phyloP scores from a whole-genome alignment of 2,329 filamentous ascomycete genomes.

The Magnaporthiopsis incrustans region DNA sequence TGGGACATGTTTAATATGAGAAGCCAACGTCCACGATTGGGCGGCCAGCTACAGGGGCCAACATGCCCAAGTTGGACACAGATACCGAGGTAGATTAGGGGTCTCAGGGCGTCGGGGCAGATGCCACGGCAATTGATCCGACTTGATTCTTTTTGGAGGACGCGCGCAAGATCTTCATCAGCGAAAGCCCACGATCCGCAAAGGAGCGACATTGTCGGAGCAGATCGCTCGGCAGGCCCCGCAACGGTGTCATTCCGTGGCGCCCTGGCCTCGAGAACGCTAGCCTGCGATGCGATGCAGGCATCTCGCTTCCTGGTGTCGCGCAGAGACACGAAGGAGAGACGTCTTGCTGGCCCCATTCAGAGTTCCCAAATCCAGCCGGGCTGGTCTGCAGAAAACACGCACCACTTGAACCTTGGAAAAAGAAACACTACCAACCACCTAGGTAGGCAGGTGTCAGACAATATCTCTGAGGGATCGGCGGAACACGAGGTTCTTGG shows the following conservation, averaged over 20 bases:
- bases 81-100: not conserved
- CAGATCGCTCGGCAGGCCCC: not conserved
- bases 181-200: not conserved
- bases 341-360: not conserved
- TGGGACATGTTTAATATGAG: slow-evolving; percentile 9
- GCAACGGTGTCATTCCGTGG: not conserved
- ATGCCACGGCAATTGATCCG: not conserved
- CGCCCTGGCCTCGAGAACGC: no score
- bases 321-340: not conserved
- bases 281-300: no score
- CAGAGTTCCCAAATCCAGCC: not conserved
- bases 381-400: not conserved
- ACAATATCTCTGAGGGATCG: not conserved
- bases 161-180: not conserved
- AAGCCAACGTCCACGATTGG: not conserved
- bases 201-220: not conserved
- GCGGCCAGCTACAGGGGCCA: not conserved
- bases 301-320: not conserved
- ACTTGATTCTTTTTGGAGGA: not conserved
- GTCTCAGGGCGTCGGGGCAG: not conserved
- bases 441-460: not conserved
- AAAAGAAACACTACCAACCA: not conserved
- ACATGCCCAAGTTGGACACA: not conserved
- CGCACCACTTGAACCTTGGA: not conserved
- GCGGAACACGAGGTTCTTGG: not conserved